Evolutionary conservation across 345 rosid species (phyloP), one percentile per base, ranked within the genome.

Genomic region (Eutrema yunnanense): DNA sequence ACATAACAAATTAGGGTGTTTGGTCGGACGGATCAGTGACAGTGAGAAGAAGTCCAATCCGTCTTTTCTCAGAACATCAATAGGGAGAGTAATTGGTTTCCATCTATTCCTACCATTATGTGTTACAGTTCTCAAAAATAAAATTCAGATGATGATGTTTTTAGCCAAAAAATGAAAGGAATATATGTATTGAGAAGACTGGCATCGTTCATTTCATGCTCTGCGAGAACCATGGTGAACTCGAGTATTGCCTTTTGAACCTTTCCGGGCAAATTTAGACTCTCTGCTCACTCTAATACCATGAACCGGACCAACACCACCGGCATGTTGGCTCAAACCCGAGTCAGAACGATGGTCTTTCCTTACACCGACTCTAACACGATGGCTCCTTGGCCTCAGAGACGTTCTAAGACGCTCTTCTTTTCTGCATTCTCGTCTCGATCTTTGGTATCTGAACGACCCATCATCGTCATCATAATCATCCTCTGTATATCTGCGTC

Each of bases 181-280:
- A 64, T 16, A 16, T 22, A 16, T 33, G 54, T 10, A 13, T 32
- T 46, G 1, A 9, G 51, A 4, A 56, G 27, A 33, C 26, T 53
- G 22, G 16, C 58, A 55, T 11, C 2, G 0, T 47, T n/a, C 55
- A 54, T 13, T 38, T 73, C 62, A 57, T 19, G 16, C 16, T 59
- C 47, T 37, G 8, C 67, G 62, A 74, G 61, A 37, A 49, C 67
- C 67, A 49, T 43, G 62, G 9, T 12, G 57, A 44, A 44, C 46
- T 52, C 62, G 76, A 49, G 19, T 32, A 58, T 26, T 65, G 3
- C 66, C 22, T 41, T 56, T 73, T 40, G 55, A 52, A 34, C 80
- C 74, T 76, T 88, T 83, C 16, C 69, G 73, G 4, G 68, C 84
- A 60, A 83, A 84, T 32, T 67, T 81, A 64, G 88, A 79, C 12